Conservation (phyloP, 208 protist genomes). For the Leishmania turanica region DNA sequence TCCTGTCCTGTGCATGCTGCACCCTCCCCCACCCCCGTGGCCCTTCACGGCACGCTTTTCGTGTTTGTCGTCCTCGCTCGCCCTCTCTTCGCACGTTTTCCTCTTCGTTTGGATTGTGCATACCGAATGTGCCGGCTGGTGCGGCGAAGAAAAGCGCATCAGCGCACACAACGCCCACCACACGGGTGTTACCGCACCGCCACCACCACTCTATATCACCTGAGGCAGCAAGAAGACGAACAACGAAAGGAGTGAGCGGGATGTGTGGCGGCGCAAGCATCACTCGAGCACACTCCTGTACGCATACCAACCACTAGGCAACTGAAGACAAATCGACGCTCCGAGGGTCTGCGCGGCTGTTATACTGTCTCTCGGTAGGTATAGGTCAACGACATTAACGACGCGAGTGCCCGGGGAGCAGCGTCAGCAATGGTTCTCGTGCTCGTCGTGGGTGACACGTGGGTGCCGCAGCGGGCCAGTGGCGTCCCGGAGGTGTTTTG, state of each 20-base stretch:
- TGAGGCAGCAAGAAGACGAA: neutral
- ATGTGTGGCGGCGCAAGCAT: neutral
- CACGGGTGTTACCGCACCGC: neutral
- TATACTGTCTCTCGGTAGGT: neutral
- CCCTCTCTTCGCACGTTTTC: neutral
- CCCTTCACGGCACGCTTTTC: neutral
- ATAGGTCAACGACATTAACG: no score
- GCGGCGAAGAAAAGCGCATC: neutral
- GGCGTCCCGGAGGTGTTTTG: slow-evolving; percentile 96
- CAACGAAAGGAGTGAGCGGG: neutral
- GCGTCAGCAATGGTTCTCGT: slow-evolving; percentile 88
- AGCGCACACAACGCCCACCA: neutral
- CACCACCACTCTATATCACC: neutral
- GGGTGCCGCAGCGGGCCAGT: slow-evolving; percentile 96
- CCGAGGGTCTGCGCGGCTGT: neutral
- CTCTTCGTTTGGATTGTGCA: neutral
- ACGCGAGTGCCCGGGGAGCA: neutral
- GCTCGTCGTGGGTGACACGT: slow-evolving; percentile 98
- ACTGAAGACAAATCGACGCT: neutral
- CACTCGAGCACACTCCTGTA: neutral
- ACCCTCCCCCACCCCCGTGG: neutral
- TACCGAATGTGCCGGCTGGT: neutral
- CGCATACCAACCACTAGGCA: neutral
- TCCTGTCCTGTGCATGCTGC: neutral
- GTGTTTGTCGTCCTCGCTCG: neutral